phyloP scores from a whole-genome alignment of 2,329 filamentous ascomycete species.

The Colletotrichum lentis region DNA sequence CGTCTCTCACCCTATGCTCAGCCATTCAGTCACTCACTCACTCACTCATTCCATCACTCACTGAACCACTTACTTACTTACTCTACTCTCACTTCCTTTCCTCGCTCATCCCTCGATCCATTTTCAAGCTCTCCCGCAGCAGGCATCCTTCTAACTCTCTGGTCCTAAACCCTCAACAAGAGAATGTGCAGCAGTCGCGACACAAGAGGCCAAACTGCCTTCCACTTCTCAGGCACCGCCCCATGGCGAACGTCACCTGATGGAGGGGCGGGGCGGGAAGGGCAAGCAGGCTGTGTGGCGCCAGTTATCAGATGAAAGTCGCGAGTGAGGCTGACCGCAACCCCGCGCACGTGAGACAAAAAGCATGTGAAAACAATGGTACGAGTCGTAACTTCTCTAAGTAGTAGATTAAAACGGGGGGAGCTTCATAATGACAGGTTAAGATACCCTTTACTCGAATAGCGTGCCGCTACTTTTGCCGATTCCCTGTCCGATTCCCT shows the following conservation, averaged over 20 bases:
- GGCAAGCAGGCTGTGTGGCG: conserved; percentile 12
- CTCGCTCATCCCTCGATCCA: neutral
- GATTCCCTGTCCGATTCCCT: conserved; percentile 1
- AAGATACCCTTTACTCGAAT: conserved; percentile 12
- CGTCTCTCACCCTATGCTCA: neutral
- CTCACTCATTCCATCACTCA: neutral
- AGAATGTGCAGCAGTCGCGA: too few species aligned
- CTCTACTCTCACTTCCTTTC: neutral
- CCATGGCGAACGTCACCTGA: conserved; percentile 15
- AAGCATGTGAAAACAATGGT: conserved; percentile 26
- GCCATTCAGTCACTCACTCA: neutral
- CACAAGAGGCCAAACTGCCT: neutral
- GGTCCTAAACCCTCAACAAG: too few species aligned
- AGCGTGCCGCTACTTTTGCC: conserved; percentile 4
- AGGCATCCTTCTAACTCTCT: neutral
- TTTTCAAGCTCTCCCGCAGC: too few species aligned
- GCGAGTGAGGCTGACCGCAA: conserved; percentile 20
- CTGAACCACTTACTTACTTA: too few species aligned
- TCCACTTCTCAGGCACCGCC: conserved; percentile 16
- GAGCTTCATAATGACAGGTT: conserved; percentile 2
- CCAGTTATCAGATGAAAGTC: conserved; percentile 28
- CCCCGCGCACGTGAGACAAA: neutral
- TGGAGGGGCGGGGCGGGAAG: conserved; percentile 14
- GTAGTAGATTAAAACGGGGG: conserved; percentile 20
- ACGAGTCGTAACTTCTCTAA: conserved; percentile 22